A percentile compares a stretch with the other conserved stretches of the same genome.
phyloP scores from a whole-genome alignment of 768 basidiomycete species.

The Dictyophora rubrovolvata region DNA sequence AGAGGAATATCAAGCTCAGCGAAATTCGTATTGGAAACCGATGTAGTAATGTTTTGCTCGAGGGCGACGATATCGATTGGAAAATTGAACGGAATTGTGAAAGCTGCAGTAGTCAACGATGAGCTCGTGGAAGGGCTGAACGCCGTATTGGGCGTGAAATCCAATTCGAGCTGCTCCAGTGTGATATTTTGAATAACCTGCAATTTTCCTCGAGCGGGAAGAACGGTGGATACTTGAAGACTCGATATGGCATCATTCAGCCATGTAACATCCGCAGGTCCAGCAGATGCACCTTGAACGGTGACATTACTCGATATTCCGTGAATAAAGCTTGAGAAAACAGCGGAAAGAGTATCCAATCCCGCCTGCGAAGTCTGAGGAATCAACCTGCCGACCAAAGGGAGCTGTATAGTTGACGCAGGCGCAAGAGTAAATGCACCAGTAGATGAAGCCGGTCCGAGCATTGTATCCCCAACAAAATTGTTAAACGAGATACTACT shows the following conservation, averaged over 20 bases:
- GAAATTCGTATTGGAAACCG: constrained; percentile 41
- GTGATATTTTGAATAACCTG: constrained; percentile 54
- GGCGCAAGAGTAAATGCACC: constrained; percentile 46
- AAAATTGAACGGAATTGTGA: constrained; percentile 60
- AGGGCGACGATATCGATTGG: constrained; percentile 56
- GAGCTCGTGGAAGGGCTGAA: constrained; percentile 52
- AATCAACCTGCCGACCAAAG: constrained; percentile 52
- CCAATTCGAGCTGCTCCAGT: constrained; percentile 47
- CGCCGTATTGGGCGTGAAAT: constrained; percentile 48
- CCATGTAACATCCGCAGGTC: constrained; percentile 54
- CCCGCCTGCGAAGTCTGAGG: constrained; percentile 46
- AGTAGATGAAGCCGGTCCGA: constrained; percentile 47
- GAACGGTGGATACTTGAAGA: constrained; percentile 44
- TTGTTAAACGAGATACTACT: constrained; percentile 53
- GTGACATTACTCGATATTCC: constrained; percentile 50
- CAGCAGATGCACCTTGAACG: constrained; percentile 51
- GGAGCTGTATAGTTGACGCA: constrained; percentile 34
- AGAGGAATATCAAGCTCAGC: constrained; percentile 53
- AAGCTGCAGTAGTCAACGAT: constrained; percentile 48
- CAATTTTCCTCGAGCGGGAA: constrained; percentile 54
- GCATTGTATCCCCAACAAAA: constrained; percentile 39
- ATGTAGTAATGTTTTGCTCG: constrained; percentile 47
- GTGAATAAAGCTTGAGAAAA: constrained; percentile 67
- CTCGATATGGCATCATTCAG: constrained; percentile 60
- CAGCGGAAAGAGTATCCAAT: constrained; percentile 44